phyloP scores from a whole-genome alignment of 2,329 filamentous ascomycete species.

The Lomentospora prolificans region DNA sequence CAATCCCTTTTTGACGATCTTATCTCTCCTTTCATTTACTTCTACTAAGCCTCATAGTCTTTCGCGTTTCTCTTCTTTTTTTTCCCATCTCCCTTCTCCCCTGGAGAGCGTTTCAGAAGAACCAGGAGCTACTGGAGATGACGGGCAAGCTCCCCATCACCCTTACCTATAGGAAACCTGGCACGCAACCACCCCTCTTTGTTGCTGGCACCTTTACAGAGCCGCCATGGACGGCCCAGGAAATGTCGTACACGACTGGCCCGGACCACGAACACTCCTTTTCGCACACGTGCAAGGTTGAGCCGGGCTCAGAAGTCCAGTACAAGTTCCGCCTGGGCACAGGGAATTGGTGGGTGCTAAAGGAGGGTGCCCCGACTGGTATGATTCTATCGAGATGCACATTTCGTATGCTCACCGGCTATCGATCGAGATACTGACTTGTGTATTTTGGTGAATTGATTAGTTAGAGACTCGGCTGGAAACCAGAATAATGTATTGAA shows the following conservation, averaged over 20 bases:
- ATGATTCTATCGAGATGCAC: conserved; percentile 18
- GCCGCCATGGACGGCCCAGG: conserved; percentile 55
- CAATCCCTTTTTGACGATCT: neutral
- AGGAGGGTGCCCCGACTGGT: conserved; percentile 53
- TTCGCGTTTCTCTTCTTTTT: neutral
- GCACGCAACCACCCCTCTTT: conserved; percentile 56
- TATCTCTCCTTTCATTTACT: no score
- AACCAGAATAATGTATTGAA: conserved; percentile 39
- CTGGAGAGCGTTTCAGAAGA: no score
- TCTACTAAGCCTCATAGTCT: neutral
- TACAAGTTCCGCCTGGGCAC: conserved; percentile 66
- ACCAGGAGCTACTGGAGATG: no score
- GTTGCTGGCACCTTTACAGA: conserved; percentile 60
- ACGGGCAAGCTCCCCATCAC: conserved; percentile 30
- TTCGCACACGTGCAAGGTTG: conserved; percentile 41
- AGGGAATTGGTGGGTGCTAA: conserved; percentile 60
- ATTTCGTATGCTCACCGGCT: no score
- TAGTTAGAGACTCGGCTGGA: conserved; percentile 32
- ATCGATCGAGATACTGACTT: neutral
- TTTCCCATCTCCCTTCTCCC: neutral
- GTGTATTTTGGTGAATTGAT: conserved; percentile 1
- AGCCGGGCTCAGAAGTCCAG: conserved; percentile 51
- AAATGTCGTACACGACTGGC: conserved; percentile 49
- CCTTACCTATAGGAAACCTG: conserved; percentile 51
- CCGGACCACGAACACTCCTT: conserved; percentile 49